Conservation (phyloP, 352 stramenopile genomes). For the Blastocystis sp. region DNA sequence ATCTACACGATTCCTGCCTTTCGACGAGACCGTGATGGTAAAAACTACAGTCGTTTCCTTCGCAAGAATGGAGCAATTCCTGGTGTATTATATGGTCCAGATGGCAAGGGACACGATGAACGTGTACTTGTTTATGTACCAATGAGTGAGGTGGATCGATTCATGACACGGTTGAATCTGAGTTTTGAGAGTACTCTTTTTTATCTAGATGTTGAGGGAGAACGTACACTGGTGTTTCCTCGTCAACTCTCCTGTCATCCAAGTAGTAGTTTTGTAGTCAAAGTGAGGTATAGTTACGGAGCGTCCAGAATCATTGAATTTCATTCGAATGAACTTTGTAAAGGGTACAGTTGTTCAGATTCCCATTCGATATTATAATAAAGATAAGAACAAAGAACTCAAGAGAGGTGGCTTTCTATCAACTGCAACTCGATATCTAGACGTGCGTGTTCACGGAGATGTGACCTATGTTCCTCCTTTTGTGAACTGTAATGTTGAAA, state of each 20-base stretch:
- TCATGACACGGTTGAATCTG: conserved; percentile 23
- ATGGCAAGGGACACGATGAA: conserved; percentile 46
- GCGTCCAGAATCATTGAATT: background rate
- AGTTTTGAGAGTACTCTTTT: conserved; percentile 48
- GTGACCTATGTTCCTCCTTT: conserved; percentile 25
- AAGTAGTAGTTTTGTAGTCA: background rate
- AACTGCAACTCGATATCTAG: conserved; percentile 1
- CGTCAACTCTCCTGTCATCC: conserved; percentile 41
- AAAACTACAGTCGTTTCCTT: conserved; percentile 28
- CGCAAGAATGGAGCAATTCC: conserved; percentile 46
- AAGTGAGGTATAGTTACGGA: conserved; percentile 8
- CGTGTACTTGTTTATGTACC: conserved; percentile 22
- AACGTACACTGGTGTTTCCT: background rate
- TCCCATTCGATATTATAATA: conserved; percentile 44
- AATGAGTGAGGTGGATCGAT: conserved; percentile 19
- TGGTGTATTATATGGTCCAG: conserved; percentile 27
- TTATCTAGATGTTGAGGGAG: conserved; percentile 27
- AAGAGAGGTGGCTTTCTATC: conserved; percentile 42
- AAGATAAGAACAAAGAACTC: conserved; percentile 34
- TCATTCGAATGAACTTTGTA: conserved; percentile 20
- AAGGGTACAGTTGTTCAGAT: conserved; percentile 30
- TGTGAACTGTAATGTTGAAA: conserved; percentile 37
- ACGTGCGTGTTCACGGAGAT: conserved; percentile 19
- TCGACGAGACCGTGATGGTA: background rate
- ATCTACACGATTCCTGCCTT: conserved; percentile 6